Conservation (phyloP, 257 asterid species). For the Forsythia viridissima region DNA sequence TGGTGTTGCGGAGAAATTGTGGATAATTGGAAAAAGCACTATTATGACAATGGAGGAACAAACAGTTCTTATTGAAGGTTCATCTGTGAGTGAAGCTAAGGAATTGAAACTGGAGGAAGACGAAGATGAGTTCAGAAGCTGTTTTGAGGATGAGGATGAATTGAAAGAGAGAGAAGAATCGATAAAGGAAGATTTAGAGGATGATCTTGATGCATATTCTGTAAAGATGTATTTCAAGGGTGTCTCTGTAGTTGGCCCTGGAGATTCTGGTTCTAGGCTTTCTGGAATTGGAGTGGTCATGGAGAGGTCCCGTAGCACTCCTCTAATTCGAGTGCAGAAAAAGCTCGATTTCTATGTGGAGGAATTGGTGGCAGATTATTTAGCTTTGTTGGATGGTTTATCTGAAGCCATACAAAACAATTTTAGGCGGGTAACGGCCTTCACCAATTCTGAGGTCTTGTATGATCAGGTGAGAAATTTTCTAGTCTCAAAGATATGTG, state of each 20-base stretch:
- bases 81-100: conserved; percentile 28
- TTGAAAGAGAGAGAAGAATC: conserved; percentile 41
- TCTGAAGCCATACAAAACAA: conserved; percentile 59
- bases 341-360: conserved; percentile 85
- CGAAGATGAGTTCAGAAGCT: conserved; percentile 87
- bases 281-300: conserved; percentile 96
- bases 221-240: conserved; percentile 80
- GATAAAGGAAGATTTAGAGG: conserved; percentile 23
- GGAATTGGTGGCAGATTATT: conserved; percentile 74
- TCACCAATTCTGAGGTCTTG: conserved; percentile 67
- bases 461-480: conserved; percentile 68
- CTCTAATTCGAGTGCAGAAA: conserved; percentile 76
- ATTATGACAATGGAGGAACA: conserved; percentile 38
- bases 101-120: conserved; percentile 44
- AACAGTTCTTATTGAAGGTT: conserved; percentile 22
- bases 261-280: conserved; percentile 61
- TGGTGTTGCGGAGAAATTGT: conserved; percentile 15
- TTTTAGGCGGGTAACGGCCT: conserved; percentile 52
- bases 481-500: conserved; percentile 2
- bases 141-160: conserved; percentile 76
- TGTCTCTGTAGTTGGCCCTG: conserved; percentile 62
- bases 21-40: conserved; percentile 11
- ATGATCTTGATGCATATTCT: conserved; percentile 47
- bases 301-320: conserved; percentile 38
- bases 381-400: conserved; percentile 92